phyloP scores from a whole-genome alignment of 148 eudicot species.

The Beta vulgaris region DNA sequence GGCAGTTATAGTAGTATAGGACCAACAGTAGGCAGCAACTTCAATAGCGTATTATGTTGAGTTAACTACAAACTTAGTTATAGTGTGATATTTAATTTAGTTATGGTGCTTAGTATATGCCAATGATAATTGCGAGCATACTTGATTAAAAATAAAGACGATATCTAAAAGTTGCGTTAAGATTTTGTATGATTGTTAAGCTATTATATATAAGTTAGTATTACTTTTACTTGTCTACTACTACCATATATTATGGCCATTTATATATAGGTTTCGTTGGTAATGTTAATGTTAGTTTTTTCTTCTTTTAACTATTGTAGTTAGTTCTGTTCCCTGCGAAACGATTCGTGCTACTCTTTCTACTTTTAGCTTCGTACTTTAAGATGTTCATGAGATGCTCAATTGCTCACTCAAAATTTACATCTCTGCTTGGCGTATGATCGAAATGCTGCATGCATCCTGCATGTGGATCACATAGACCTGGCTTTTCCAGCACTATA shows the following conservation, averaged over 20 bases:
- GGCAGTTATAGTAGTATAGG: no score
- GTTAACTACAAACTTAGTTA: neutral
- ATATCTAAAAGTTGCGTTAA: neutral
- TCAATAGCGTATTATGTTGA: no score
- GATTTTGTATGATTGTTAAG: no score
- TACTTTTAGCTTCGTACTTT: neutral
- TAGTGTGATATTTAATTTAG: neutral
- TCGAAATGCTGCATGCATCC: no score
- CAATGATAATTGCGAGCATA: neutral
- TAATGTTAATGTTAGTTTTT: neutral
- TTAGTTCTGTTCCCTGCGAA: no score
- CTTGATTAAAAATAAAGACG: neutral
- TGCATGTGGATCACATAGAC: neutral
- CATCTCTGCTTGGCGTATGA: neutral
- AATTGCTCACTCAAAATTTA: neutral
- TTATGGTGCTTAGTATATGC: no score
- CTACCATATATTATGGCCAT: neutral
- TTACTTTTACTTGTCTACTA: neutral
- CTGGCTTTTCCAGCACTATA: neutral
- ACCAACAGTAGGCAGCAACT: no score
- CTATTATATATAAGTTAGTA: neutral
- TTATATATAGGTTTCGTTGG: no score
- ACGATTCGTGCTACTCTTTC: neutral
- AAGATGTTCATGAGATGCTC: neutral
- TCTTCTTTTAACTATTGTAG: neutral